Evolutionary conservation across 352 stramenopile genomes (phyloP), one percentile per base, ranked within the genome.

Genomic region (Pythium folliculosum): DNA sequence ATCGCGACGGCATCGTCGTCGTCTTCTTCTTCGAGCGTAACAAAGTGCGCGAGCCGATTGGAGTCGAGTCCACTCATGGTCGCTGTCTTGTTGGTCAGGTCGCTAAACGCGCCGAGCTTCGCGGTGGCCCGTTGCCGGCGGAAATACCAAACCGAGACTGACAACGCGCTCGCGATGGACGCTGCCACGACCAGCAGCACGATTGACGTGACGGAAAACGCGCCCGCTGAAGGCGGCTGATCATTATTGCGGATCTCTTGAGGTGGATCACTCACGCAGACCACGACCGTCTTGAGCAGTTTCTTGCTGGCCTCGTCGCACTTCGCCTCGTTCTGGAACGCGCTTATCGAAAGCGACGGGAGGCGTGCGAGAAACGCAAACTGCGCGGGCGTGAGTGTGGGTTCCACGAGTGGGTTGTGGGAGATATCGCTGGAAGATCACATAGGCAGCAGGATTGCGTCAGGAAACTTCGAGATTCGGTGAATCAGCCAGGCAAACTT

Each of bases 191-290:
- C 32, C 5, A 37, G 9, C 32, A 37, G 5, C 5, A 37, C 5
- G 32, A 37, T 37, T 37, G 32, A 10, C 32, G 9, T 10, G 32
- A 9, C 5, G 5, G 32, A 37, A 9, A 37, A 10, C 32, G 32
- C 32, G 5, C 5, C 5, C 32, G 32, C 32, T 9, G 32, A 37
- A 5, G 32, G 5, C 32, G 32, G 5, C 9, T 37, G 5, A 37
- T 37, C 32, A 37, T n/a, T n/a, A 37, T 48, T 48, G 40, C 17
- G 40, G 40, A 9, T 37, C 5, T 37, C 32, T 37, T 48, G 13
- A 6, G 40, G 12, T 17, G 49, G 35, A 1, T 67, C 60, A 8
- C 32, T n/a, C 7, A 67, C 60, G 47, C 60, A 67, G 5, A 67
- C 60, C 2, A 47, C n/a, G 16, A 21, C 12, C 4, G 50, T 35